These are phyloP conservation scores for Alliaria petiolata DNA, from an alignment of 345 rosid genomes.

Conservation along the genomic window DNA sequence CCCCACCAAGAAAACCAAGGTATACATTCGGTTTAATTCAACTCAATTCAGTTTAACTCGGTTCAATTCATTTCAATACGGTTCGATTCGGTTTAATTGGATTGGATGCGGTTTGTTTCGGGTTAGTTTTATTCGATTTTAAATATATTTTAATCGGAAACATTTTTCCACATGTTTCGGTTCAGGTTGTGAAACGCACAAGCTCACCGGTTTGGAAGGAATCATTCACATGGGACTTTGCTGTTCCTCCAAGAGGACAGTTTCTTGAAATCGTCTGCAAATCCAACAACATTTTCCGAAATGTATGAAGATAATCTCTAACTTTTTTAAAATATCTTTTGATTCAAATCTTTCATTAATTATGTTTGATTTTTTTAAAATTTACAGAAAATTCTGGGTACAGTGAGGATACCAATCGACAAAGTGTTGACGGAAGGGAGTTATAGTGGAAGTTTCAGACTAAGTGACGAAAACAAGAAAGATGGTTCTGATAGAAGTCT, in stretches of 20 bases:
- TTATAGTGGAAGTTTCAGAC: slow-evolving; percentile 57
- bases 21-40: slow-evolving; percentile 21
- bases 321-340: background rate
- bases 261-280: slow-evolving; percentile 86
- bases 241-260: slow-evolving; percentile 79
- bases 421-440: slow-evolving; percentile 72
- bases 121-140: background rate
- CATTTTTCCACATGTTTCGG: background rate
- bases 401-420: slow-evolving; percentile 70
- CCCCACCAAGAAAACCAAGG: slow-evolving; percentile 82
- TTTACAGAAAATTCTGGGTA: slow-evolving; percentile 62
- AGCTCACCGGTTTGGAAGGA: slow-evolving; percentile 86
- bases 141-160: background rate
- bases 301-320: too few species aligned
- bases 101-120: background rate
- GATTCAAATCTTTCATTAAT: background rate
- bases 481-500: slow-evolving; percentile 52
- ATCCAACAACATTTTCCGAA: slow-evolving; percentile 51
- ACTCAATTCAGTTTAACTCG: background rate
- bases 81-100: background rate
- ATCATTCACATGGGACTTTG: slow-evolving; percentile 86
- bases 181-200: slow-evolving; percentile 70
- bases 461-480: slow-evolving; percentile 50
- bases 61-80: background rate
- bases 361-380: background rate